Evolutionary conservation across 1,139 yeast genomes (phyloP).

Genomic region (Magnusiomyces fungicola): DNA sequence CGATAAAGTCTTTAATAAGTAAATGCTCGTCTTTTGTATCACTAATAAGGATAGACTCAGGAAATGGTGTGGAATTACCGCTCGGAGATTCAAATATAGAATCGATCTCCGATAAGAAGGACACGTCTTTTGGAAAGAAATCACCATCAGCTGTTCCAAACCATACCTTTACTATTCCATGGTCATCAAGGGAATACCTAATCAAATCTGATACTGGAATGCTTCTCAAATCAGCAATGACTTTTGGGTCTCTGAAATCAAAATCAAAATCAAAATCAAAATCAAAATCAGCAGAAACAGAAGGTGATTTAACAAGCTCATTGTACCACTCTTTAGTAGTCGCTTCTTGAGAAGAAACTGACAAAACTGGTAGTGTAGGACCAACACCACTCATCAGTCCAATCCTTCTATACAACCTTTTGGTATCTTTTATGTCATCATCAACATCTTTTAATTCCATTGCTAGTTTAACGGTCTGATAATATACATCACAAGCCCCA

Average conservation of each 20-base stretch:
- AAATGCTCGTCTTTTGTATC: conserved; percentile 16
- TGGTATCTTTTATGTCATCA: conserved; percentile 7
- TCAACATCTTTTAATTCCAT: neutral
- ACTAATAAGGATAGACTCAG: conserved; percentile 16
- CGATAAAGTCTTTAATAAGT: conserved; percentile 6
- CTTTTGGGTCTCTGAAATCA: conserved; percentile 6
- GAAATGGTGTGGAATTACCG: conserved; percentile 6
- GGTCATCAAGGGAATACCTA: conserved; percentile 3
- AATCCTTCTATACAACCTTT: conserved; percentile 15
- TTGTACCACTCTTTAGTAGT: conserved; percentile 5
- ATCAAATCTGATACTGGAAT: conserved; percentile 16
- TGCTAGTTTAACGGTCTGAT: conserved; percentile 15
- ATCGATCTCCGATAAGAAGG: conserved; percentile 3
- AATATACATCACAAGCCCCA: conserved; percentile 26
- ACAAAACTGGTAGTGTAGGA: conserved; percentile 10
- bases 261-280: neutral
- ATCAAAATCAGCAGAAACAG: neutral
- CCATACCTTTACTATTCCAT: conserved; percentile 10
- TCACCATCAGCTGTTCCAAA: conserved; percentile 12
- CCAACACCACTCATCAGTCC: conserved; percentile 18
- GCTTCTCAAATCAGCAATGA: conserved; percentile 11
- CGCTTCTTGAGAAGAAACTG: conserved; percentile 5
- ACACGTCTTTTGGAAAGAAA: neutral
- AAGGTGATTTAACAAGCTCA: no score
- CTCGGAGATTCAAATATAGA: conserved; percentile 9